Evolutionary conservation across 345 rosid genomes (phyloP), one percentile per base, ranked within the genome.

Genomic region (Citrus hindsii): DNA sequence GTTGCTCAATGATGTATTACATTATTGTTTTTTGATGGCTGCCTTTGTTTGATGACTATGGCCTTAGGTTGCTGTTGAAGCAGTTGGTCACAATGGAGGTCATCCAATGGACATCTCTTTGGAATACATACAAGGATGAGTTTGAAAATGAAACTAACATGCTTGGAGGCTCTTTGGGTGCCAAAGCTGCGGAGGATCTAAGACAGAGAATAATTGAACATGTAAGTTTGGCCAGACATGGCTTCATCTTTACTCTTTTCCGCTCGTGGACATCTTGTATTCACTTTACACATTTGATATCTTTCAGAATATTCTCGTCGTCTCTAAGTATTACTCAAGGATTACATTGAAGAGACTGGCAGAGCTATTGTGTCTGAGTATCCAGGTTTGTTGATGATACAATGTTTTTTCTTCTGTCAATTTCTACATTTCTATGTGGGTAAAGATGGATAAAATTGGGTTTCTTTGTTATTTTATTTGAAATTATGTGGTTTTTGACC

Each of bases 71-170:
- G 89, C 89, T 93, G 59, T 84, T 94, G 82, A 94, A 94, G 79
- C 97, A 93, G 80, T 83, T 97, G 82, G 97, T 97, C 71, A 94
- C 98, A 48, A 92, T 94, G 98, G 99, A 97, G 89, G 98, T 97
- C 79, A 88, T 97, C 79, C 97, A 88, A 67, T 94, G 99, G 99
- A 97, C 97, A 63, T 83, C 95, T 70, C 95, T 97, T 69, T 97
- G 98, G 99, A 89, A 83, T 87, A 77, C 85, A 32, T 94, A 88
- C 83, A 84, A 90, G 81, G 93, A 87, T 73, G 99, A 97, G 81
- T 97, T 97, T 83, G 98, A 93, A 74, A 86, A 85, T 73, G 99
- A 94, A 84, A 90, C 86, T 86, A 79, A 87, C 88, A 82, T 91
- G 91, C 88, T 90, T 72, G 98, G 99, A 78, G 94, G 98, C 65